phyloP scores from a whole-genome alignment of 345 rosid species.

The Sapria himalayana region DNA sequence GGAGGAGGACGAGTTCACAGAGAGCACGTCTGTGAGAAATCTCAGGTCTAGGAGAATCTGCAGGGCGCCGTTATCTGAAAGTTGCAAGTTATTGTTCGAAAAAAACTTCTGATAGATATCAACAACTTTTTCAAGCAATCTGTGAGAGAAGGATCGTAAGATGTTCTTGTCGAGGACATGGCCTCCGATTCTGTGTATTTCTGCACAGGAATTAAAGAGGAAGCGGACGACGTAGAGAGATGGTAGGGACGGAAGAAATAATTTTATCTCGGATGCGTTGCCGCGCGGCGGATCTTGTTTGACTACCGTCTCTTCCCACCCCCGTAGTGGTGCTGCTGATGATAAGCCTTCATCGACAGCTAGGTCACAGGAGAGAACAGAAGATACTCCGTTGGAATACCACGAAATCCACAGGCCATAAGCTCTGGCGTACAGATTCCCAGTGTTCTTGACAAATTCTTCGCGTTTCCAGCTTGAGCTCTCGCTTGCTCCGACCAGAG shows the following conservation, averaged over 20 bases:
- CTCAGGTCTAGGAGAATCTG: slow-evolving; percentile 76
- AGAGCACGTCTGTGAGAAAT: slow-evolving; percentile 67
- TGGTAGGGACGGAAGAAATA: slow-evolving; percentile 87
- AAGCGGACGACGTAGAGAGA: slow-evolving; percentile 78
- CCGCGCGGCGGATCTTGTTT: slow-evolving; percentile 57
- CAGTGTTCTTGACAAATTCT: slow-evolving; percentile 31
- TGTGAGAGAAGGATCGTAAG: slow-evolving; percentile 51
- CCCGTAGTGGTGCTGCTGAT: slow-evolving; percentile 61
- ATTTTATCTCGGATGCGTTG: slow-evolving; percentile 59
- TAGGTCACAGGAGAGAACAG: slow-evolving; percentile 47
- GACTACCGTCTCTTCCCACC: slow-evolving; percentile 92
- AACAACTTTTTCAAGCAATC: slow-evolving; percentile 58
- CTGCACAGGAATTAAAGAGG: slow-evolving; percentile 90
- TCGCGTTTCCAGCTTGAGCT: slow-evolving; percentile 54
- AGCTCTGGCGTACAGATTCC: slow-evolving; percentile 70
- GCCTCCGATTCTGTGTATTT: slow-evolving; percentile 92
- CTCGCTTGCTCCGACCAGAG: slow-evolving; percentile 71
- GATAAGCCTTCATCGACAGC: slow-evolving; percentile 64
- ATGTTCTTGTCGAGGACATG: slow-evolving; percentile 82
- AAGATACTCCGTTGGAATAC: slow-evolving; percentile 67
- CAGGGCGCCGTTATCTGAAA: slow-evolving; percentile 87
- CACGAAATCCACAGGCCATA: slow-evolving; percentile 81
- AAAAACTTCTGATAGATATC: slow-evolving; percentile 52
- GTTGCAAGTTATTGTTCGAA: slow-evolving; percentile 38
- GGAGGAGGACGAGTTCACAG: slow-evolving; percentile 56